A percentile compares a stretch with the other conserved stretches of the same genome.
These are phyloP conservation scores for Penicillium riverlandense DNA, from an alignment of 495 filamentous ascomycete species.

Conservation along the genomic window DNA sequence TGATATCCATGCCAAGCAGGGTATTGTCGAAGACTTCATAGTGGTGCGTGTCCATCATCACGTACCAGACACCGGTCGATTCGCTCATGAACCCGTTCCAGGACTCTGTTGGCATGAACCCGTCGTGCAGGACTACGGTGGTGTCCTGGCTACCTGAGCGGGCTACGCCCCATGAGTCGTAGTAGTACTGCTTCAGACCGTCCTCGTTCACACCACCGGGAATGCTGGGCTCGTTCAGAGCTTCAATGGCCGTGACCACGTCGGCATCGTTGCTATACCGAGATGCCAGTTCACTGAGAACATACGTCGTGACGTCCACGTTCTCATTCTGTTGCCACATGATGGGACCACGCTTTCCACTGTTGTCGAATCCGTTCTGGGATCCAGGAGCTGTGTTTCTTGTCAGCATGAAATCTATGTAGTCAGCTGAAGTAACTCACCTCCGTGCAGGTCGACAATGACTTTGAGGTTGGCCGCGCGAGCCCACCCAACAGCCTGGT, in stretches of 20 bases:
- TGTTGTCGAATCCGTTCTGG: conserved; percentile 81
- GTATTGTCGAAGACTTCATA: conserved; percentile 61
- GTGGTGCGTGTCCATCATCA: conserved; percentile 63
- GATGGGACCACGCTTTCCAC: conserved; percentile 56
- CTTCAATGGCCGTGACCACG: conserved; percentile 62
- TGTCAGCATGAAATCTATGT: conserved; percentile 9
- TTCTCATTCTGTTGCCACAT: conserved; percentile 56
- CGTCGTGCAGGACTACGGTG: conserved; percentile 59
- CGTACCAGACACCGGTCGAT: conserved; percentile 43
- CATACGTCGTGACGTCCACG: conserved; percentile 47
- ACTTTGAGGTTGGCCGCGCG: conserved; percentile 54
- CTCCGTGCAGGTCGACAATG: conserved; percentile 64
- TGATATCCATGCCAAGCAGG: conserved; percentile 42
- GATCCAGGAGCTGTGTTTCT: conserved; percentile 54
- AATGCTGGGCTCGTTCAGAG: conserved; percentile 62
- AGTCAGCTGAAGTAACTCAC: conserved; percentile 25
- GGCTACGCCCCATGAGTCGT: conserved; percentile 50
- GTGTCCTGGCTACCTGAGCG: conserved; percentile 44
- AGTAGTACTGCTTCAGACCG: conserved; percentile 55
- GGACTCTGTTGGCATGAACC: conserved; percentile 51
- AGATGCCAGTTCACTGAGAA: conserved; percentile 48
- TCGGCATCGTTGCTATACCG: conserved; percentile 56
- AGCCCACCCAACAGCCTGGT: conserved; percentile 64
- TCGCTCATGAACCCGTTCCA: conserved; percentile 69
- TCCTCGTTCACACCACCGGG: conserved; percentile 47